Evolutionary conservation across 108 stramenopile species (phyloP), one percentile per base, ranked within the genome.

Genomic region (Cyclotella sp.): DNA sequence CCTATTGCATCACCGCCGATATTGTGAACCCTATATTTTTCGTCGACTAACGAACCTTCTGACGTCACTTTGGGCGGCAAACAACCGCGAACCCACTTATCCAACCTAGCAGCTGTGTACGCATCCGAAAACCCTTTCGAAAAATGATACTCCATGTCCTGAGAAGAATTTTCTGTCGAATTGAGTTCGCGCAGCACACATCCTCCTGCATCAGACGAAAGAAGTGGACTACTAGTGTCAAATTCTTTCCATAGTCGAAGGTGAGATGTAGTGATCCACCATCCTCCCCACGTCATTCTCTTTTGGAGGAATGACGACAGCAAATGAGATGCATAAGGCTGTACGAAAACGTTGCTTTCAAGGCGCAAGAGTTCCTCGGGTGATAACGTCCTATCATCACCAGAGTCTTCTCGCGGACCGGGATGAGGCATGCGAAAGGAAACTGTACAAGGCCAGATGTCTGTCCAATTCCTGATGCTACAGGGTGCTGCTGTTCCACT

Each of bases 221-320:
- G 34, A 34, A 6, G 5, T 13, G 68, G 60, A 22, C 41, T 70
- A 14, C 40, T 41, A 15, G 44, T 57, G 44, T 71, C 63, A 3
- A 76, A 57, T 45, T 78, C 70, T 66, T 57, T 73, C 77, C 77
- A 73, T 41, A 51, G 70, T 18, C 40, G 70, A 26, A 63, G 60
- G 9, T 53, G 21, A 54, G 24, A 29, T 16, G 42, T 49, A 13
- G 52, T 47, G 60, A 68, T 24, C 80, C 80, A 76, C 60, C 52
- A 61, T 18, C 80, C 80, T n/a, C 78, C 78, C 63, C 70, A 18
- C 22, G 12, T 39, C 68, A 69, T 53, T 26, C 46, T 34, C 21
- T 81, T 65, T 59, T 60, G 63, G 13, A 76, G 55, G n/a, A 40
- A 81, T 14, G 44, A 15, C 18, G 80, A 68, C 19, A 76, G 47